Base-by-base conservation (phyloP, 2,329 filamentous ascomycete genomes). In the Zymoseptoria pseudotritici region DNA sequence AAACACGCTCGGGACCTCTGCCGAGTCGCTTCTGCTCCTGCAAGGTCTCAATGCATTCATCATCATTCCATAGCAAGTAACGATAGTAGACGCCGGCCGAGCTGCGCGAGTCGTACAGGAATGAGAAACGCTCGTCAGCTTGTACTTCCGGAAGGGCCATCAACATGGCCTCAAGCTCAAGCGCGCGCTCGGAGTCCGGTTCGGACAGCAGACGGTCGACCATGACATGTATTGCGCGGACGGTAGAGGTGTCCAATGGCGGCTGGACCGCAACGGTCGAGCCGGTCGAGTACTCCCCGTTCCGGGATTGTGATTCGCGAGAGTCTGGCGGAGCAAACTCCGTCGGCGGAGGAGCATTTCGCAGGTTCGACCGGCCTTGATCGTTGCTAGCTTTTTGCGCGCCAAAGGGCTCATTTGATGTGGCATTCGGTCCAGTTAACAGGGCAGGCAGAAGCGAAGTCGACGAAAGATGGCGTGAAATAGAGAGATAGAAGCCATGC, bases 121-220 rank as follows among this genome's bases (percentile, higher is more conserved):
- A 99, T 0, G 91, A 89, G 86, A 93, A 97, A 65, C 88, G 91
- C 73, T 96, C 90, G 61, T 96, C 90, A 50, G 82, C 83, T 71
- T 96, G 90, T 1, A 97, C 88, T 58, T 91, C 86, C 0, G 89
- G 84, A 19, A 90, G 82, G 55, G 87, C 88, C 94, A 97, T 97
- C 6, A 99, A 81, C 2, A 96, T 79, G 4, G 92, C 91, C 74
- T 99, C 94, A 62, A 96, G 95, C 69, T 94, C 90, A 0, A 90
- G 85, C 0, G 92, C 91, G 46, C 70, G 61, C 52, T 63, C 52
- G 5, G 68, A 60, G 61, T 70, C 62, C 6, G 64, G 61, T 66
- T 94, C 85, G 21, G 86, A 84, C 8, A 97, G 78, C 0, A 97
- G 79, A 2, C 83, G 82, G 70, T 97, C 93, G 36, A 96, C 82